Evolutionary conservation across 768 basidiomycete genomes (phyloP).

Genomic region (Leccinum variicolor): DNA sequence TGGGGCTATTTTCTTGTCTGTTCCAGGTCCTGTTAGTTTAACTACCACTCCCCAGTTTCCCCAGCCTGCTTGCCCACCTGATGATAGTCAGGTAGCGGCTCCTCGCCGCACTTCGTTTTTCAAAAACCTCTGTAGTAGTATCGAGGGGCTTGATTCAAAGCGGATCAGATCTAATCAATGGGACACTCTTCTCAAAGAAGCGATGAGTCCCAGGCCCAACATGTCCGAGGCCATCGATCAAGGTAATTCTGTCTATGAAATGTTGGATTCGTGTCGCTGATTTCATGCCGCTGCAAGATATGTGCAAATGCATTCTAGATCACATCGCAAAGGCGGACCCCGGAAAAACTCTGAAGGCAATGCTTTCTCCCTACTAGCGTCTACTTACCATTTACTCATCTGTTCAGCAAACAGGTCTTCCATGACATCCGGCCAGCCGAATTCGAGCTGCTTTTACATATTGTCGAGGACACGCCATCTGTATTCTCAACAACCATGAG

Average conservation of each 20-base stretch:
- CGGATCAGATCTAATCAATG: not conserved
- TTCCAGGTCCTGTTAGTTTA: not conserved
- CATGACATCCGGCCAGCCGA: not conserved
- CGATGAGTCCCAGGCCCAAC: not conserved
- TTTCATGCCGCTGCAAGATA: not conserved
- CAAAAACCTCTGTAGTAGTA: not conserved
- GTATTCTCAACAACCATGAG: not conserved
- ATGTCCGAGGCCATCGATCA: not conserved
- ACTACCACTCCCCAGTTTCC: not conserved
- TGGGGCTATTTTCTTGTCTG: no score
- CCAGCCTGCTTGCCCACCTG: not conserved
- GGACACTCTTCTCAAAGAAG: not conserved
- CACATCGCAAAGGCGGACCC: not conserved
- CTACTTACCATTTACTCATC: not conserved
- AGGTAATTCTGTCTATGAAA: not conserved
- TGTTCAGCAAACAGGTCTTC: not conserved
- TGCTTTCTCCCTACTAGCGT: not conserved
- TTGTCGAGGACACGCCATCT: not conserved
- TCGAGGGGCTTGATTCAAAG: not conserved
- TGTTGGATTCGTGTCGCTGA: not conserved
- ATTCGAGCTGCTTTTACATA: not conserved
- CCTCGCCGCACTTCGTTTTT: not conserved
- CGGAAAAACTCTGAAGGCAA: not conserved
- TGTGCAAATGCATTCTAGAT: not conserved
- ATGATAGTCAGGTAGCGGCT: not conserved